phyloP scores from a whole-genome alignment of 352 stramenopile species.

The Discostella stelligera region DNA sequence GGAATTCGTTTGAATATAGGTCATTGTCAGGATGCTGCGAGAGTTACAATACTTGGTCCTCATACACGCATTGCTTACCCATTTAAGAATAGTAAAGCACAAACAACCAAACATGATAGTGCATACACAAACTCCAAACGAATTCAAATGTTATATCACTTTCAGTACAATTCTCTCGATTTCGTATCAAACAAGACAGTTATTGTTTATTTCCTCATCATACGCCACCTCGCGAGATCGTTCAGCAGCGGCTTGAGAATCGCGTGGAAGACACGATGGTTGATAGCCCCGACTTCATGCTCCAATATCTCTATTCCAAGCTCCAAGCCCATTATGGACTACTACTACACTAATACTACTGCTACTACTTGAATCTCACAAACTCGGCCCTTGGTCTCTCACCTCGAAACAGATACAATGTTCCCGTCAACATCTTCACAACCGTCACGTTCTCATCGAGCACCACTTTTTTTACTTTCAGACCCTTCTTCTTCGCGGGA shows the following conservation, averaged over 20 bases:
- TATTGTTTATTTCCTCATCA: neutral
- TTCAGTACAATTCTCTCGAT: too few relatives aligned
- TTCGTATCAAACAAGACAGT: neutral
- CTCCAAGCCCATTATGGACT: neutral
- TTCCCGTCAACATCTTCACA: conserved; percentile 49
- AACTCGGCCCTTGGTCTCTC: conserved; percentile 27
- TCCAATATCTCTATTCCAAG: neutral
- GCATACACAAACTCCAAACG: too few relatives aligned
- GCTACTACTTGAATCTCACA: conserved; percentile 31
- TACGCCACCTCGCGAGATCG: neutral
- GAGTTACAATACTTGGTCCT: too few relatives aligned
- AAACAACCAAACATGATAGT: too few relatives aligned
- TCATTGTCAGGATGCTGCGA: neutral
- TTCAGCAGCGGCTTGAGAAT: neutral
- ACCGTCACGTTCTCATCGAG: conserved; percentile 41
- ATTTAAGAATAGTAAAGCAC: too few relatives aligned
- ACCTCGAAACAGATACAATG: conserved; percentile 43
- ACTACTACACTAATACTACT: neutral
- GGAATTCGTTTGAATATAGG: neutral
- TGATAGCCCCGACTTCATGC: neutral
- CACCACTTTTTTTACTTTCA: conserved; percentile 22
- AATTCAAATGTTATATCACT: too few relatives aligned
- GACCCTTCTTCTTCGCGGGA: conserved; percentile 12
- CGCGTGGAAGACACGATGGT: too few relatives aligned
- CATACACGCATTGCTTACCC: too few relatives aligned